These are phyloP conservation scores for Posidonia oceanica DNA, from an alignment of 116 monocot species.

Conservation along the genomic window DNA sequence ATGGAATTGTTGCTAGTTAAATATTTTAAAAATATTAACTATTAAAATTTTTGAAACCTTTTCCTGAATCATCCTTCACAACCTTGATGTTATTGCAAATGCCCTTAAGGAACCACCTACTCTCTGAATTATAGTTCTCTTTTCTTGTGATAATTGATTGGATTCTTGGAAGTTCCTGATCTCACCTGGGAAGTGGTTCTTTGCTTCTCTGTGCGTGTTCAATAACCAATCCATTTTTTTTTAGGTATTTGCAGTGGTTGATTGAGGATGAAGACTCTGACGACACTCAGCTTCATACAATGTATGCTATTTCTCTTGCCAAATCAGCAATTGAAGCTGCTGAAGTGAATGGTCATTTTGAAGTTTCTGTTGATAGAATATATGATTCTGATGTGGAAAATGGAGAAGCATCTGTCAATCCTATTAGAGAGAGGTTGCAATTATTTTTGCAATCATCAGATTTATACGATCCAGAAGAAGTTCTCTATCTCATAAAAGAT, in stretches of 20 bases:
- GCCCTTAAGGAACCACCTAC: too few species aligned
- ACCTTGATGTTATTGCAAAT: too few species aligned
- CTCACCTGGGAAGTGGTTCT: not conserved
- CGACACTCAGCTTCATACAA: conserved; percentile 72
- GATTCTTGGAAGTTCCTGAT: not conserved
- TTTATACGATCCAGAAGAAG: conserved; percentile 90
- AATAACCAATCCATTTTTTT: not conserved
- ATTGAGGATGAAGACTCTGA: conserved; percentile 93
- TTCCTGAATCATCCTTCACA: too few species aligned
- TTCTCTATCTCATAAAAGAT: conserved; percentile 72
- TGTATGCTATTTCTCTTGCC: conserved; percentile 94
- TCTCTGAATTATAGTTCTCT: too few species aligned
- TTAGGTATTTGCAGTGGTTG: conserved; percentile 96
- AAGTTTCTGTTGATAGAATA: not conserved
- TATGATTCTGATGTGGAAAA: conserved; percentile 14
- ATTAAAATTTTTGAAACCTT: too few species aligned
- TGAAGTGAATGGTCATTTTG: conserved; percentile 10
- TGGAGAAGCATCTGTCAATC: conserved; percentile 13
- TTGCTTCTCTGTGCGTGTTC: not conserved
- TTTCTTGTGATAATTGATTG: not conserved
- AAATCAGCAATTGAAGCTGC: conserved; percentile 52
- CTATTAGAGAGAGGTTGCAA: conserved; percentile 72
- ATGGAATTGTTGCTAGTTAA: too few species aligned
- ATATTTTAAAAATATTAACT: too few species aligned
- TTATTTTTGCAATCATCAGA: conserved; percentile 83